A percentile compares a stretch with the other conserved stretches of the same genome.
Evolutionary conservation across 2,329 filamentous ascomycete genomes (phyloP).

Genomic region (Xylariaceae sp.): DNA sequence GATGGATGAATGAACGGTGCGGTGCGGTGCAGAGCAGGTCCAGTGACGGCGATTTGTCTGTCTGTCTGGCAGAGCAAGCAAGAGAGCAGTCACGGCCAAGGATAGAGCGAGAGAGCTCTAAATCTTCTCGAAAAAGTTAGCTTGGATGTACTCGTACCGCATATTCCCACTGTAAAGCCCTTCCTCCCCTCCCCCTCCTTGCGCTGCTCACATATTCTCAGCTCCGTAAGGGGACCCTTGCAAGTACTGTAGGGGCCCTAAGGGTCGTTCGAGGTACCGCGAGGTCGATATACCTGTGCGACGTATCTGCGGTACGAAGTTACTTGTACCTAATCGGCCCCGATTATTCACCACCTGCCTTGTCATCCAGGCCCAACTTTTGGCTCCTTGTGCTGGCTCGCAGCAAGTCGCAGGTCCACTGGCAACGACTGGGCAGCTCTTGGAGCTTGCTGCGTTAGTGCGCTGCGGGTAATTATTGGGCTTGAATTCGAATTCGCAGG

Average conservation of each 20-base stretch:
- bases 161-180: background rate
- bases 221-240: background rate
- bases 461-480: constrained; percentile 24
- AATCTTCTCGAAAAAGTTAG: constrained; percentile 1
- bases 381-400: constrained; percentile 5
- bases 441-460: constrained; percentile 11
- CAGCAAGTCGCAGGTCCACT: background rate
- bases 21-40: background rate
- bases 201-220: background rate
- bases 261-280: background rate
- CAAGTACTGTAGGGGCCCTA: background rate
- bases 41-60: constrained; percentile 6
- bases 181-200: background rate
- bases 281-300: background rate
- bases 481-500: constrained; percentile 9
- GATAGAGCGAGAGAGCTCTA: constrained; percentile 16
- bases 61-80: constrained; percentile 10
- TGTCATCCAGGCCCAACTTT: constrained; percentile 18
- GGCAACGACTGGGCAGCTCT: background rate
- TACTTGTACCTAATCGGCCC: background rate
- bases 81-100: constrained; percentile 1
- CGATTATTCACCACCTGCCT: background rate
- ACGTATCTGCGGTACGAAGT: background rate
- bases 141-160: background rate
- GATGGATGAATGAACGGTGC: constrained; percentile 10